Evolutionary conservation across 1,284 basidiomycete species (phyloP).

Genomic region (Ganoderma leucocontextum): DNA sequence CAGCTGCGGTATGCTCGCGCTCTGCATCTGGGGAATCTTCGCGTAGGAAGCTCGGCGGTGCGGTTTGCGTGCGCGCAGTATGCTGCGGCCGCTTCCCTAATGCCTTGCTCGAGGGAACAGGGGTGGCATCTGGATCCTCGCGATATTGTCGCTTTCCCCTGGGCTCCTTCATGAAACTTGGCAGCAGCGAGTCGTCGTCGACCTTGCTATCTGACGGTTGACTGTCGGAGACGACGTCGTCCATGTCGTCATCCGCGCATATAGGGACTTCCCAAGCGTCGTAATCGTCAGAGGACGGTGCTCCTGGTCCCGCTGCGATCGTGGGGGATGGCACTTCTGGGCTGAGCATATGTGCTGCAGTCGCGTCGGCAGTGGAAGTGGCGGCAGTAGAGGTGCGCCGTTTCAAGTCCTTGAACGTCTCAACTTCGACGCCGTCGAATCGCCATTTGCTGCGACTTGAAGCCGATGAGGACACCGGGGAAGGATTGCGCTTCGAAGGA

Average conservation of each 20-base stretch:
- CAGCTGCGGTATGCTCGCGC: background rate
- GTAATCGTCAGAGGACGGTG: conserved; percentile 26
- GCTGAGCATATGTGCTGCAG: conserved; percentile 10
- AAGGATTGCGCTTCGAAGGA: background rate
- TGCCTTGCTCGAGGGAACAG: conserved; percentile 6
- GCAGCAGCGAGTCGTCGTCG: conserved; percentile 23
- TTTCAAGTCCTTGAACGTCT: background rate
- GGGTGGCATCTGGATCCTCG: background rate
- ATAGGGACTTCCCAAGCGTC: conserved; percentile 32
- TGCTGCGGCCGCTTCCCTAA: background rate
- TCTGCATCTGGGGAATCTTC: conserved; percentile 1
- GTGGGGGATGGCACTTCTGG: conserved; percentile 13
- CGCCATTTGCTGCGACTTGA: conserved; percentile 11
- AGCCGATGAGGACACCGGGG: background rate
- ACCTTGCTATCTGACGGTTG: conserved; percentile 15
- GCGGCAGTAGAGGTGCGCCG: conserved; percentile 6
- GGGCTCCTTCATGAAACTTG: conserved; percentile 23
- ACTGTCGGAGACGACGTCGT: conserved; percentile 25
- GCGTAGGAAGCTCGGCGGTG: conserved; percentile 22
- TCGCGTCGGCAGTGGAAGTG: conserved; percentile 3
- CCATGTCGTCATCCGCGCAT: conserved; percentile 10
- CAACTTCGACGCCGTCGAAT: conserved; percentile 17
- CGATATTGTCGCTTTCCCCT: background rate
- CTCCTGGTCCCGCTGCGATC: background rate
- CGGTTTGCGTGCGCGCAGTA: conserved; percentile 23